Evolutionary conservation across 805 yeast genomes (phyloP), one percentile per base, ranked within the genome.

Genomic region (Yarrowia keelungensis): DNA sequence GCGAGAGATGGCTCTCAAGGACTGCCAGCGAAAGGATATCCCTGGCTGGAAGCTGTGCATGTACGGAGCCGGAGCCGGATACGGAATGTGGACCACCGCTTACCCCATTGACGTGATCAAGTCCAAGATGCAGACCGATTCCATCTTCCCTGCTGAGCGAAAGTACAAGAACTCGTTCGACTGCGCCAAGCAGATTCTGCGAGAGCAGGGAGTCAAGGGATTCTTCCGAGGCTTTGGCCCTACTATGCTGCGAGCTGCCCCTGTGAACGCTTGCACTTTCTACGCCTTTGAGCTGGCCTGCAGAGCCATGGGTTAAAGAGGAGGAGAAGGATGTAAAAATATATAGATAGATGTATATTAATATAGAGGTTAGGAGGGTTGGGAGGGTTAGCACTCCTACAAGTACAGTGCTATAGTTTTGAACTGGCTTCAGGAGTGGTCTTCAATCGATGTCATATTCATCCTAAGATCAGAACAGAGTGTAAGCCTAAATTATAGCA

Each of bases 251-350:
- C 89, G 99, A 80, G 98, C 99, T 62, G 97, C 97, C 3, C 99
- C 99, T 0, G 99, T 96, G 3, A 96, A 95, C 77, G 99, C 97
- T 50, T 97, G 96, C 39, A 96, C 99, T 0, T 95, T 95, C 80
- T 89, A 92, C 53, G 92, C 96, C 2, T 95, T 95, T 77, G 99
- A 95, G 79, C 79, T 89, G 64, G 90, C 97, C 5, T 89, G 93
- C 22, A 66, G 79, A 53, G 69, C 71, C 19, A 69, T 78, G 64
- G 79, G 77, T 22, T 76, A 72, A 62, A 45, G 16, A 47, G 3
- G 45, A 26, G 15, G 12, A 11, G 49, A 26, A 8, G 32, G 32
- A 41, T 14, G 38, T 26, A 26, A 26, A 26, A 26, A 15, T 14
- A 41, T 38, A 41, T 39, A 56, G 62, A 54, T 35, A 53, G 26